Evolutionary conservation across 2,329 filamentous ascomycete species (phyloP), one percentile per base, ranked within the genome.

Genomic region (Colletotrichum lupini): DNA sequence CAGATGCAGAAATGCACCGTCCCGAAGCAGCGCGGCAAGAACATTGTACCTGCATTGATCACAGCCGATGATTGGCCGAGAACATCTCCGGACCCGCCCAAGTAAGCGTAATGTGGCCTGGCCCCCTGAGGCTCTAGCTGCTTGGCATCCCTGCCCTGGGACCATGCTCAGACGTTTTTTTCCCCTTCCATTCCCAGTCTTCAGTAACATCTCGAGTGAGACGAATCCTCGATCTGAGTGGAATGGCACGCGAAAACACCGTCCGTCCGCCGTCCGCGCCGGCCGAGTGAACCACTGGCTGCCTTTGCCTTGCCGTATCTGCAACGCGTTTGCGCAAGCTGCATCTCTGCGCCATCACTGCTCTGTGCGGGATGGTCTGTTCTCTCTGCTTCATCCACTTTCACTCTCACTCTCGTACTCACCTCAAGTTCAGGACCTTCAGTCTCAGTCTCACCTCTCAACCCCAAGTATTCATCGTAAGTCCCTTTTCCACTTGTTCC

Each of bases 121-220:
- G 26, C 69, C 67, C 60, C 60, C 61, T 72, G 67, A 72, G 71
- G 67, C 71, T 73, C 71, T 65, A n/a, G 26, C 56, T 57, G 46
- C 71, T 64, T 72, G 67, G 60, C 67, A 65, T 72, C 67, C 67
- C 67, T 67, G 67, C 62, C 60, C 62, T 71, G 67, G 67, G 46
- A 8, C 30, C 67, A 71, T 70, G 70, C 70, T 70, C 66, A 64
- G 70, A 73, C 42, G 66, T 35, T 65, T 59, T 59, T 42, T 26
- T 32, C 28, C 32, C 30, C 30, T 55, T 64, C 53, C 28, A 42
- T 28, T 24, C 16, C 24, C 30, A 9, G 52, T 22, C 37, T 19
- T 16, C 4, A 5, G 32, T 35, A 35, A 5, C 42, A 49, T n/a
- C 42, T 49, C 19, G 19, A 49, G 19, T 49, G 16, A n/a, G 42